These are phyloP conservation scores for Raddia distichophylla DNA, from an alignment of 176 grass and related monocot species.

Conservation along the genomic window DNA sequence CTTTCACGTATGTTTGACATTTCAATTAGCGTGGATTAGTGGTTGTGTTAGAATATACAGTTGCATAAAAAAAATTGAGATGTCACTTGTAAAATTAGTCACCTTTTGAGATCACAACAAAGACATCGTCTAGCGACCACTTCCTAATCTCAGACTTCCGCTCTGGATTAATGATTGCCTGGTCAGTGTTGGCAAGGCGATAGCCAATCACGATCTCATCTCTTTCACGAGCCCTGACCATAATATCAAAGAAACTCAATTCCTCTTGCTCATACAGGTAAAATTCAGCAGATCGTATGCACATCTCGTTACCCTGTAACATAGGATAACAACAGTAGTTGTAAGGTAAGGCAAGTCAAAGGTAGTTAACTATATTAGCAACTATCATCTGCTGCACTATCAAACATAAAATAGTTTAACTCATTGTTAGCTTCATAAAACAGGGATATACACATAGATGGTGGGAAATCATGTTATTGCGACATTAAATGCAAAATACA, in stretches of 20 bases:
- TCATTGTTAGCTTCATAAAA: not conserved
- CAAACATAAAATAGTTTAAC: not conserved
- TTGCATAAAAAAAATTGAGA: conserved; percentile 43
- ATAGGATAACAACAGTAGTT: conserved; percentile 14
- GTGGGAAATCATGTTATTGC: not conserved
- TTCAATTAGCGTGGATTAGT: conserved; percentile 54
- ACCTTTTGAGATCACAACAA: conserved; percentile 87
- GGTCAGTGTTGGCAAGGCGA: conserved; percentile 68
- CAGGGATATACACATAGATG: not conserved
- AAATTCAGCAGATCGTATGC: conserved; percentile 85
- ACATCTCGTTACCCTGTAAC: conserved; percentile 92
- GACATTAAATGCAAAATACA: conserved; percentile 1
- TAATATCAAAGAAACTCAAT: conserved; percentile 93
- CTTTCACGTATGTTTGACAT: conserved; percentile 33
- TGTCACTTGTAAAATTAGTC: conserved; percentile 51
- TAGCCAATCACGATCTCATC: conserved; percentile 93
- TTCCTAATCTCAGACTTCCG: conserved; percentile 71
- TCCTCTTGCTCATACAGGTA: conserved; percentile 96
- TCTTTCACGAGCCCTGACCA: conserved; percentile 82
- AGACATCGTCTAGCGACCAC: conserved; percentile 96
- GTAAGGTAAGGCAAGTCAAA: not conserved
- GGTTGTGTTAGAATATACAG: conserved; percentile 53
- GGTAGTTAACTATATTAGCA: not conserved
- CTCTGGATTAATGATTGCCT: conserved; percentile 87
- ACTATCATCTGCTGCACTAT: not conserved